Base-by-base conservation (phyloP, 805 yeast genomes). In the Helenozyma baotianmanensis region DNA sequence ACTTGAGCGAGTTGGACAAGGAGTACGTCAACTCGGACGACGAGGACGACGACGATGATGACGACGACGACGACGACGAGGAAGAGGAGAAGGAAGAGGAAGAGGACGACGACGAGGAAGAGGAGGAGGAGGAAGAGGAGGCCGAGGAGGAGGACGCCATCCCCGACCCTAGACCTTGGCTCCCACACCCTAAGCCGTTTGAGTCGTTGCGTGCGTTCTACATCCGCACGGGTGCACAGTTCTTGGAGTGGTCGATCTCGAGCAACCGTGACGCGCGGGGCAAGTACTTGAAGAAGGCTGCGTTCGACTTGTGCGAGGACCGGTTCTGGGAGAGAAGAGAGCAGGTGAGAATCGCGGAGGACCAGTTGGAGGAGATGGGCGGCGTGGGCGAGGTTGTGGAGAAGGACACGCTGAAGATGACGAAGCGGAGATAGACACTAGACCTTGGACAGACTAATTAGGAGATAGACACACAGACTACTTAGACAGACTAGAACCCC, bases 311-410 rank as follows among this genome's bases (percentile, higher is more conserved):
- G 40, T 82, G 92, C 56, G 95, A 89, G 60, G 90, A 82, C 45
- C 77, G 98, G 64, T 90, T 95, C 92, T 90, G 97, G 97, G 97
- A 90, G 56, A 82, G 97, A 65, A 79, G 97, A 63, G 97, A 90
- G 48, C 90, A 80, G 50, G 80, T 90, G 15, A 80, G 94, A 55
- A 72, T 78, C 25, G 83, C 85, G 31, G 98, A 90, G 62, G 97
- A 90, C 47, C 77, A 79, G 53, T 62, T 85, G 48, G 97, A 90
- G 59, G 96, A 88, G 48, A 53, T 83, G 56, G 95, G 95, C 30
- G 96, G 95, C 38, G 89, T 87, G 40, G 94, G 84, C 12, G 95
- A 85, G 38, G 80, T 90, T 23, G 66, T 90, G 7, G 96, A 88
- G 53, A 76, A 74, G 48, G 95, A 83, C 51, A 49, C 69, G 5